Conservation (phyloP, 352 stramenopile species). For the Blastocystis sp. region DNA sequence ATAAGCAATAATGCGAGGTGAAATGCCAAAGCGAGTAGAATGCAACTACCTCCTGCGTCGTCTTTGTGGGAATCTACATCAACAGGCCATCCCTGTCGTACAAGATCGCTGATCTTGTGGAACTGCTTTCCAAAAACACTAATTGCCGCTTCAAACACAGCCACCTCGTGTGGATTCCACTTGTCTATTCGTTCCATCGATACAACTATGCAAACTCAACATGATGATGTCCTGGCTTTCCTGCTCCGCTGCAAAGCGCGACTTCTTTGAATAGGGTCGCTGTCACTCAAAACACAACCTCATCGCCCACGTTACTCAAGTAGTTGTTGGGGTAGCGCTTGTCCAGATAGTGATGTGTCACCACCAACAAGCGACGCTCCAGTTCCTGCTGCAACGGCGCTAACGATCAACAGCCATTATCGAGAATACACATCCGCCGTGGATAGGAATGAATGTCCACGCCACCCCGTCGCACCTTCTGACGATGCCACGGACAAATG, state of each 20-base stretch:
- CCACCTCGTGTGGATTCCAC: constrained; percentile 45
- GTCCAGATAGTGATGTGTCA: constrained; percentile 37
- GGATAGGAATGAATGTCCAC: constrained; percentile 46
- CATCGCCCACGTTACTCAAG: neutral
- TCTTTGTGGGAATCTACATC: constrained; percentile 39
- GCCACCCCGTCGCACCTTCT: constrained; percentile 1
- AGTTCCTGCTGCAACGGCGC: neutral
- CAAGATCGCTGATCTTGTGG: constrained; percentile 17
- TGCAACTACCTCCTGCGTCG: constrained; percentile 34
- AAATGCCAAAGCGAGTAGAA: constrained; percentile 53
- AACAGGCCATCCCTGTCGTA: neutral
- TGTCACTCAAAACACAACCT: neutral
- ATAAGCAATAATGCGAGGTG: constrained; percentile 41
- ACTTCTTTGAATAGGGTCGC: neutral
- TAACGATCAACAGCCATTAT: neutral
- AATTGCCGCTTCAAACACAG: constrained; percentile 48
- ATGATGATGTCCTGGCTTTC: constrained; percentile 35
- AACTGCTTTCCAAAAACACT: constrained; percentile 45
- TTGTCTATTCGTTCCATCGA: constrained; percentile 28
- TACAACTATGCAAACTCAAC: neutral
- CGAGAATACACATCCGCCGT: neutral
- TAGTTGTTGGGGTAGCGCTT: neutral
- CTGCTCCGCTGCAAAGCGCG: neutral
- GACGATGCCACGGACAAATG: constrained; percentile 38
- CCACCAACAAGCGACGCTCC: constrained; percentile 7